phyloP scores from a whole-genome alignment of 129 eudicot genomes.

The Centaurea solstitialis region DNA sequence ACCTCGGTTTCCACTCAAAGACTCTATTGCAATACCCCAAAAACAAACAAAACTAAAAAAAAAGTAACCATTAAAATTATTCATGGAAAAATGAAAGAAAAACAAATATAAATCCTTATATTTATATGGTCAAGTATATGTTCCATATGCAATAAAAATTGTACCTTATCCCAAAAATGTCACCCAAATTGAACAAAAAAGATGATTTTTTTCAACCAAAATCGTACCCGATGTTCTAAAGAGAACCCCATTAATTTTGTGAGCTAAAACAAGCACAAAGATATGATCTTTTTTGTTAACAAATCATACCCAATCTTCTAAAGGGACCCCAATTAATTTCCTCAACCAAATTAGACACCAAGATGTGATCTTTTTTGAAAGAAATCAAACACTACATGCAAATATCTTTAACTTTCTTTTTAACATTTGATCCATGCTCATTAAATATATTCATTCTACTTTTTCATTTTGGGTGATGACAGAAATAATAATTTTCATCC shows the following conservation, averaged over 20 bases:
- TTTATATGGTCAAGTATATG: slow-evolving; percentile 4
- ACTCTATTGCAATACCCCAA: slow-evolving; percentile 18
- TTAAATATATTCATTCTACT: slow-evolving; percentile 3
- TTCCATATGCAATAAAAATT: slow-evolving; percentile 10
- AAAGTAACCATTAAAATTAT: slow-evolving; percentile 1
- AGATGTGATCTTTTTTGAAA: slow-evolving; percentile 21
- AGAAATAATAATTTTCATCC: neutral
- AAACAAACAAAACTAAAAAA: too few species aligned
- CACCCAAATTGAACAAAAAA: neutral
- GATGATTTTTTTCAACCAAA: neutral
- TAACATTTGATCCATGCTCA: slow-evolving; percentile 17
- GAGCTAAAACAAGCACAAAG: slow-evolving; percentile 14
- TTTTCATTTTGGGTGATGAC: slow-evolving; percentile 18
- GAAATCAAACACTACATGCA: slow-evolving; percentile 32
- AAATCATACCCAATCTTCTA: slow-evolving; percentile 5
- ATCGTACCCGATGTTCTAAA: slow-evolving; percentile 15
- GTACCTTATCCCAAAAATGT: slow-evolving; percentile 14
- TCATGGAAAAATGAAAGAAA: slow-evolving; percentile 3
- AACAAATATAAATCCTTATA: slow-evolving; percentile 14
- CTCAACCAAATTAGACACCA: slow-evolving; percentile 24
- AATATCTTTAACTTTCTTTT: slow-evolving; percentile 30
- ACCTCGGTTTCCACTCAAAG: slow-evolving; percentile 38
- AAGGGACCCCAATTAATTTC: neutral
- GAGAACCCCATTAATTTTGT: neutral
- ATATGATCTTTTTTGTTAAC: slow-evolving; percentile 11